Evolutionary conservation across 169 alveolate species (phyloP).

Genomic region (Cryptosporidium tyzzeri): DNA sequence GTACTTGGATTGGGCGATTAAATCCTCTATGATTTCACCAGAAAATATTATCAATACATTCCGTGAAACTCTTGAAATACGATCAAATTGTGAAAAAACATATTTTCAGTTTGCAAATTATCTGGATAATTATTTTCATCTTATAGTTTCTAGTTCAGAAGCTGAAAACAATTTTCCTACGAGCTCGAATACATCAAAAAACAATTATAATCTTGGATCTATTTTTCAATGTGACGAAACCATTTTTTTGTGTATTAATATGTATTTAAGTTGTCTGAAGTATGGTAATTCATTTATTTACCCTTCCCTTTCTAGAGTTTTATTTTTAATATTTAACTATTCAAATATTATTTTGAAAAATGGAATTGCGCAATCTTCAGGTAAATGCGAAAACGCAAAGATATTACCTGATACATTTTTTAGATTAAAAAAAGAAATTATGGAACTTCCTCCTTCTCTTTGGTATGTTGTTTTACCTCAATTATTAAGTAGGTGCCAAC

Average conservation of each 20-base stretch:
- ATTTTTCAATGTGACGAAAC: conserved; percentile 54
- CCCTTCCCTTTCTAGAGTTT: conserved; percentile 65
- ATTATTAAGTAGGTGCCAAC: conserved; percentile 81
- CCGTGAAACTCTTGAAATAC: conserved; percentile 23
- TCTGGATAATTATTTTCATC: conserved; percentile 59
- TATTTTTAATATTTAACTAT: conserved; percentile 58
- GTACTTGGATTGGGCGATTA: conserved; percentile 66
- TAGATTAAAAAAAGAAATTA: conserved; percentile 40
- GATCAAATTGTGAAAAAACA: conserved; percentile 72
- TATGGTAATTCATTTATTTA: conserved; percentile 55
- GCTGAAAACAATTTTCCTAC: conserved; percentile 20
- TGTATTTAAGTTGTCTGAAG: conserved; percentile 56
- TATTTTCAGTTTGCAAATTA: conserved; percentile 68
- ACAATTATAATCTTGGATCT: conserved; percentile 31
- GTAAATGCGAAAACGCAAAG: conserved; percentile 29
- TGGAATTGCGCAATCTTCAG: background rate
- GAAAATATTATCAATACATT: conserved; percentile 48
- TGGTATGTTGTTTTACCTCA: conserved; percentile 82
- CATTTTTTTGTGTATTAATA: conserved; percentile 43
- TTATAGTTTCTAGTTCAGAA: conserved; percentile 41
- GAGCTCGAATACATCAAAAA: background rate
- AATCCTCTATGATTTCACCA: conserved; percentile 66
- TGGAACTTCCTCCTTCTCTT: conserved; percentile 26
- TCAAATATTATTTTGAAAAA: conserved; percentile 33
- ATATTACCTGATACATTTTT: conserved; percentile 2